Base-by-base conservation (phyloP, 345 rosid genomes). In the Noccaea bulbosa region DNA sequence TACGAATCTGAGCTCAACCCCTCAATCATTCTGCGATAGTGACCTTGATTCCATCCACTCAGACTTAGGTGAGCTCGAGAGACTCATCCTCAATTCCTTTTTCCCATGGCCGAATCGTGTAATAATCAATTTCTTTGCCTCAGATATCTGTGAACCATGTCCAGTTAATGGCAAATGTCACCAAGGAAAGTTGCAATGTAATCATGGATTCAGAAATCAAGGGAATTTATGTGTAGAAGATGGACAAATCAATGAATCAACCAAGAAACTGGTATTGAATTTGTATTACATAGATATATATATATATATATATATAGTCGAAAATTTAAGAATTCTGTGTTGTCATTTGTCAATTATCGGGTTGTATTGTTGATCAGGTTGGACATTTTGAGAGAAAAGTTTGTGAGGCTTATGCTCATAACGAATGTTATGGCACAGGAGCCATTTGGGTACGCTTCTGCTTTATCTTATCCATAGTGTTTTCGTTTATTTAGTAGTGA, bases 81-180 rank as follows among this genome's bases (percentile, higher is more conserved):
- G 3, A 16, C 24, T 67, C 46, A 14, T 75, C 17, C n/a, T 24
- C 14, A 12, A 0, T 6, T 50, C 0, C 7, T 41, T 62, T 67
- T 4, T 35, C 9, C 52, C 24, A 49, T 47, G 2, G 34, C 45
- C 34, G 15, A 68, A 45, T 45, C 8, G 22, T 53, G 44, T 45
- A 44, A 56, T 9, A 14, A 15, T 61, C 58, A 35, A 5, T 44
- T 14, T 65, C 14, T 34, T 70, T 57, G 6, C 14, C 12, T 22
- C 87, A 90, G 98, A 90, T 79, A 64, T 59, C 27, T 93, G 97
- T 71, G 88, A 88, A 72, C 86, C 97, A 8, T 90, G 97, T 72
- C 97, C 94, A 8, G 56, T 60, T 34, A 78, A 90, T 58, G 94
- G 93, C 15, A 81, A 82, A 73, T 90, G 97, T 73, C 63, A 73